A percentile compares a stretch with the other conserved stretches of the same genome.
Evolutionary conservation across 257 asterid species (phyloP).

Genomic region (Mentha longifolia): DNA sequence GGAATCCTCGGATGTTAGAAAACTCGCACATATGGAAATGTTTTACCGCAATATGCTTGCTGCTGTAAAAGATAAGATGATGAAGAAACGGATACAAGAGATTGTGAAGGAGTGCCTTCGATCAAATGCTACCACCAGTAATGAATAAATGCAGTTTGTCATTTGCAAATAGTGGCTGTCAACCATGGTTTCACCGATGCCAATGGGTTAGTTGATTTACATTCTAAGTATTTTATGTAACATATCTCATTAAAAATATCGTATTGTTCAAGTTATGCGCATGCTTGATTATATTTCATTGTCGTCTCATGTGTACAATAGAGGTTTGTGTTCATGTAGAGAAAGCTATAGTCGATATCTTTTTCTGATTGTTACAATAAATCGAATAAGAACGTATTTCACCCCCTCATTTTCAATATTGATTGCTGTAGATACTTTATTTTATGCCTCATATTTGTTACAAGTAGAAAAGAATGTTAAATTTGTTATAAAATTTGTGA

Average conservation of each 20-base stretch:
- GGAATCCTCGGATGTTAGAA: conserved; percentile 69
- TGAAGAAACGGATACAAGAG: conserved; percentile 77
- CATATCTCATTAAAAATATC: not conserved
- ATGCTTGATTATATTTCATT: conserved; percentile 2
- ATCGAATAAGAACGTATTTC: not conserved
- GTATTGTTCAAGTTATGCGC: not conserved
- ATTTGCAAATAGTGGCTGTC: not conserved
- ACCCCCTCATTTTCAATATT: not conserved
- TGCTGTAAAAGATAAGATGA: conserved; percentile 77
- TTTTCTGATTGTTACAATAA: not conserved
- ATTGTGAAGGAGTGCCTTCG: conserved; percentile 59
- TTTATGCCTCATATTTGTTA: no score
- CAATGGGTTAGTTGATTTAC: conserved; percentile 28
- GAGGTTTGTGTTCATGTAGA: not conserved
- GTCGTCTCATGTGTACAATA: not conserved
- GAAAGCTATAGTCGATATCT: not conserved
- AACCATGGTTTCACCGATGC: not conserved
- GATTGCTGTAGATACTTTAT: not conserved
- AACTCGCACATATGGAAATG: conserved; percentile 66
- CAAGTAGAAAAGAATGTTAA: no score
- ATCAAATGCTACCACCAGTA: conserved; percentile 38
- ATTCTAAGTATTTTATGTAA: conserved; percentile 19
- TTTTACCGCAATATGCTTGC: conserved; percentile 76
- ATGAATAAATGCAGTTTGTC: conserved; percentile 7
- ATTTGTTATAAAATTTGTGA: no score